Conservation (phyloP, 306 rosid genomes). For the Cucurbita moschata region DNA sequence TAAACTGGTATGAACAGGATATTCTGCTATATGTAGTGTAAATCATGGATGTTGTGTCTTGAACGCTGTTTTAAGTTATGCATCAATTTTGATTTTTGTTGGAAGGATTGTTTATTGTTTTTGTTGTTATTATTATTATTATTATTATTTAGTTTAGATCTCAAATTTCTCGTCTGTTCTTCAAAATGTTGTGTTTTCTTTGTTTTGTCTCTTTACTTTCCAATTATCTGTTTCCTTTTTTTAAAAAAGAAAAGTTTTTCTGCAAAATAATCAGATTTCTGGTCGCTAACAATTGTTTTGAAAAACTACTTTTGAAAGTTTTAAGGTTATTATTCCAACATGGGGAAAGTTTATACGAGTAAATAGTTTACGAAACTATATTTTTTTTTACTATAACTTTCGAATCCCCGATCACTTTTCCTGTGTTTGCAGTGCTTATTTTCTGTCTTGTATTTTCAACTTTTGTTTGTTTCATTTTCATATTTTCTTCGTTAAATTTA, state of each 20-base stretch:
- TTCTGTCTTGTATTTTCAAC: no score
- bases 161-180: neutral
- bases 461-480: no score
- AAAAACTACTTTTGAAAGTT: no score
- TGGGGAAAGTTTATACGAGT: no score
- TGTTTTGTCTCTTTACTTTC: neutral
- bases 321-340: no score
- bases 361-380: no score
- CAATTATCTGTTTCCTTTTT: neutral
- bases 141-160: neutral
- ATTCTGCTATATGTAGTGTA: slow-evolving; percentile 22
- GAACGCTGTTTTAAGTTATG: slow-evolving; percentile 17
- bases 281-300: neutral
- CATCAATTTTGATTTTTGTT: slow-evolving; percentile 23
- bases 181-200: neutral
- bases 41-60: slow-evolving; percentile 29
- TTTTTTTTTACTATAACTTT: no score
- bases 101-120: neutral
- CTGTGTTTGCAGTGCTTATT: no score
- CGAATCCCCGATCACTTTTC: no score
- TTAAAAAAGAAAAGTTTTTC: neutral
- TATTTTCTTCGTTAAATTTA: no score
- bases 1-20: slow-evolving; percentile 7
- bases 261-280: neutral
- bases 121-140: neutral